A percentile compares a stretch with the other conserved stretches of the same genome.
Conservation (phyloP, 2,329 filamentous ascomycete genomes). For the Botryotinia narcissicola region DNA sequence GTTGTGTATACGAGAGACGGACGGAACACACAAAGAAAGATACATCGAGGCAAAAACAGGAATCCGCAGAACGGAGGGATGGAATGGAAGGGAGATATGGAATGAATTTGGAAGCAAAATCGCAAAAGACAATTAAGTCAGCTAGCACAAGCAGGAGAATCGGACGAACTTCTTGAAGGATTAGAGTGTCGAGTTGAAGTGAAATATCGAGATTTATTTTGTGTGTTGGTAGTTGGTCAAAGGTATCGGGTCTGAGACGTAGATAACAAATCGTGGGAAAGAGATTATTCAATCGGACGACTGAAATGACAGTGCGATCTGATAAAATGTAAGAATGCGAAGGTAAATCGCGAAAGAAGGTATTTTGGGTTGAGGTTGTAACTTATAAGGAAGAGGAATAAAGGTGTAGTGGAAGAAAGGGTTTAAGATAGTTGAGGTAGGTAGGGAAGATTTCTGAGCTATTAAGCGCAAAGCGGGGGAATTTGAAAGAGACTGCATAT, state of each 20-base stretch:
- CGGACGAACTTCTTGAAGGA: conserved; percentile 39
- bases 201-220: conserved; percentile 14
- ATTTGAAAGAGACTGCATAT: conserved; percentile 8
- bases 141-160: conserved; percentile 38
- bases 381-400: conserved; percentile 5
- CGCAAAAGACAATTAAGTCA: conserved; percentile 33
- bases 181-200: conserved; percentile 23
- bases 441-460: conserved; percentile 19
- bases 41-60: conserved; percentile 40
- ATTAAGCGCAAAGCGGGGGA: conserved; percentile 21
- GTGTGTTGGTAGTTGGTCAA: conserved; percentile 1
- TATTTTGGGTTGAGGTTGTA: background rate
- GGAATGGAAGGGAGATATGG: conserved; percentile 34
- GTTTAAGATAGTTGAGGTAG: conserved; percentile 17
- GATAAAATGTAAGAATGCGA: background rate
- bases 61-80: conserved; percentile 36
- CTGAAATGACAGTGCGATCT: conserved; percentile 38
- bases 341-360: background rate
- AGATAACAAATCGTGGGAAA: conserved; percentile 1
- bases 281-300: conserved; percentile 29
- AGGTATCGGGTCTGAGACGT: background rate
- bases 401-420: background rate
- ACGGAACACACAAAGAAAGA: conserved; percentile 39
- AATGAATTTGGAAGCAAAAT: conserved; percentile 21
- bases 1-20: conserved; percentile 36